Evolutionary conservation across 768 basidiomycete species (phyloP).

Genomic region (Mycena epipterygia): DNA sequence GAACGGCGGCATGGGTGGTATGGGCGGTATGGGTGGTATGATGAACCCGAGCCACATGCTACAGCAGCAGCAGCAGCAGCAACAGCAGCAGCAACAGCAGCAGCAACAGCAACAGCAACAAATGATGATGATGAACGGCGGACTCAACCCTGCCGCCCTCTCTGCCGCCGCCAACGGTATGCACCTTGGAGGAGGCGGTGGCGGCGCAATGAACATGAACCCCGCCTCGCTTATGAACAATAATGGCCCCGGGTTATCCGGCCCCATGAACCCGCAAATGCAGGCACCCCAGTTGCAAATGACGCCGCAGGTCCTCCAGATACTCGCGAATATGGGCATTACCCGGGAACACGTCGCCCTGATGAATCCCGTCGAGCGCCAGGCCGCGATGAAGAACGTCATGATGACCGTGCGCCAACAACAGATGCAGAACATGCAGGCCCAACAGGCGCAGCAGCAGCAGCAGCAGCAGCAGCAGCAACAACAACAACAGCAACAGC

Average conservation of each 20-base stretch:
- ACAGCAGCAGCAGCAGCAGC: no score
- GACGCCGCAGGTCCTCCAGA: neutral
- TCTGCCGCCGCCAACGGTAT: conserved; percentile 6
- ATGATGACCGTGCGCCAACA: conserved; percentile 13
- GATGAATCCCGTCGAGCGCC: conserved; percentile 29
- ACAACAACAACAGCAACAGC: conserved; percentile 20
- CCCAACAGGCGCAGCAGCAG: no score
- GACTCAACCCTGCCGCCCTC: conserved; percentile 24
- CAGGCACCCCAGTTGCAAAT: conserved; percentile 9
- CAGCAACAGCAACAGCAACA: conserved; percentile 15
- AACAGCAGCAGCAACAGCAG: conserved; percentile 26
- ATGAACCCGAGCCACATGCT: conserved; percentile 29
- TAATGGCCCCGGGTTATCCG: conserved; percentile 8
- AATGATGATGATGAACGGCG: conserved; percentile 34
- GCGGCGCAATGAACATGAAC: conserved; percentile 27
- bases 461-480: conserved; percentile 20
- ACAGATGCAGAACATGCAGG: conserved; percentile 22
- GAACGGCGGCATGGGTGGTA: conserved; percentile 27
- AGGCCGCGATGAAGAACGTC: conserved; percentile 12
- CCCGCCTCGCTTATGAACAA: conserved; percentile 25
- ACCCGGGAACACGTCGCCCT: conserved; percentile 24
- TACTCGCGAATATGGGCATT: conserved; percentile 33
- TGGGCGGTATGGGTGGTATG: conserved; percentile 21
- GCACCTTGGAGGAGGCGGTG: conserved; percentile 5
- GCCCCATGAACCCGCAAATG: conserved; percentile 22